Conservation (phyloP, 257 asterid genomes). For the Fraxinus anomala region DNA sequence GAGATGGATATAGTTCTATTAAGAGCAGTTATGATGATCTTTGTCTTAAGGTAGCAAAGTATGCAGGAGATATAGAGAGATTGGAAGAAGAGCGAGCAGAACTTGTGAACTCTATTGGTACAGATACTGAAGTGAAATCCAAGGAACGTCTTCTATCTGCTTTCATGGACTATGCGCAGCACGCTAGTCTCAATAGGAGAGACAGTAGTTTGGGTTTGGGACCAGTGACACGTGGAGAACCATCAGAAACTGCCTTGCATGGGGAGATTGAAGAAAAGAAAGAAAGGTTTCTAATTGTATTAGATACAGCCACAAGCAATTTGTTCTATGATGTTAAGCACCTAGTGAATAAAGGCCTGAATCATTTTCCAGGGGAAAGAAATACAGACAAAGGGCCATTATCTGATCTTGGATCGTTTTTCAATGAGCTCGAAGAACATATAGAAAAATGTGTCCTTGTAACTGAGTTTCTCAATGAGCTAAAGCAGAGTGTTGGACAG, state of each 20-base stretch:
- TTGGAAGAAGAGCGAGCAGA: constrained; percentile 68
- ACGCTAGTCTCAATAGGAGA: constrained; percentile 47
- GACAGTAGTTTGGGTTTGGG: constrained; percentile 47
- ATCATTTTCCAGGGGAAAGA: constrained; percentile 43
- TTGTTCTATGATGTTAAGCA: constrained; percentile 63
- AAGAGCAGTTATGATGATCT: constrained; percentile 73
- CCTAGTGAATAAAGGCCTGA: constrained; percentile 48
- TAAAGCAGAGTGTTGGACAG: constrained; percentile 51
- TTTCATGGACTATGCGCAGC: constrained; percentile 59
- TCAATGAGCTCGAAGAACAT: constrained; percentile 73
- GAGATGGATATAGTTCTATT: constrained; percentile 52
- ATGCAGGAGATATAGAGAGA: constrained; percentile 82
- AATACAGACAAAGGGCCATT: constrained; percentile 36
- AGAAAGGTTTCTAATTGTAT: constrained; percentile 45
- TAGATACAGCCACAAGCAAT: constrained; percentile 59
- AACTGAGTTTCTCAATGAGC: constrained; percentile 64
- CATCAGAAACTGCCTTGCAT: constrained; percentile 32
- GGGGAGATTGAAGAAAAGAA: constrained; percentile 54
- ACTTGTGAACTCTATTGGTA: constrained; percentile 68
- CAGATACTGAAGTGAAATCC: constrained; percentile 72
- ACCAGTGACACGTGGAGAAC: constrained; percentile 40
- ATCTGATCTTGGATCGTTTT: constrained; percentile 61
- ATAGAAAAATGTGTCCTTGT: constrained; percentile 78
- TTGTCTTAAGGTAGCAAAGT: constrained; percentile 64
- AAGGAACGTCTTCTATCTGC: constrained; percentile 73